A percentile compares a stretch with the other conserved stretches of the same genome.
These are phyloP conservation scores for Metschnikowia rubicola DNA, from an alignment of 805 yeast species.

Conservation along the genomic window DNA sequence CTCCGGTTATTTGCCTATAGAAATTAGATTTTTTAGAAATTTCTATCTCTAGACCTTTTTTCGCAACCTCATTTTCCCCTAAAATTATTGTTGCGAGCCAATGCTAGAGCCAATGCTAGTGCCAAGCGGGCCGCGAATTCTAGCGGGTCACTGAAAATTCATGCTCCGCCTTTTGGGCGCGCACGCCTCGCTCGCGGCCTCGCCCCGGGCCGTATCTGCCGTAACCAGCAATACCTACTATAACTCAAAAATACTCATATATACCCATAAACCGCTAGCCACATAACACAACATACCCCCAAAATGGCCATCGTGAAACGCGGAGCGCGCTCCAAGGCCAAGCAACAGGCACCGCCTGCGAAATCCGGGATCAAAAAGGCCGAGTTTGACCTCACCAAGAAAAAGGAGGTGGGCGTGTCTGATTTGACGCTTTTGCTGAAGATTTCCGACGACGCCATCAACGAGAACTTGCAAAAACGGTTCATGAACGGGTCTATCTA, in stretches of 20 bases:
- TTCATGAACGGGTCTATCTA: constrained; percentile 88
- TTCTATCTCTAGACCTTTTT: too few relatives aligned
- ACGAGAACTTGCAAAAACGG: constrained; percentile 84
- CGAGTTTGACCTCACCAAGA: constrained; percentile 79
- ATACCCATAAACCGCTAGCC: not conserved
- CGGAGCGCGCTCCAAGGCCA: constrained; percentile 57
- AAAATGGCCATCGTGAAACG: constrained; percentile 75
- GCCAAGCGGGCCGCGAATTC: too few relatives aligned
- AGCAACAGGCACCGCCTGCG: constrained; percentile 54
- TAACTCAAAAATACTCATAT: not conserved
- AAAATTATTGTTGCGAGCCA: too few relatives aligned
- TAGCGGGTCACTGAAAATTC: too few relatives aligned
- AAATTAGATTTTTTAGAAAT: too few relatives aligned
- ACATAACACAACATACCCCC: not conserved
- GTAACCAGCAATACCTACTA: too few relatives aligned
- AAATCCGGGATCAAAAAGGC: constrained; percentile 74
- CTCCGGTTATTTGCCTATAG: too few relatives aligned
- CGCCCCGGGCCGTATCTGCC: not conserved
- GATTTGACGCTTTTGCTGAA: constrained; percentile 86
- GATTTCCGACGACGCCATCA: constrained; percentile 88
- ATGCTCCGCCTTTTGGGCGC: not conserved
- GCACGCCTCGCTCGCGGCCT: not conserved
- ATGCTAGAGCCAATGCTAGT: too few relatives aligned
- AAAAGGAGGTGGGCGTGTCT: constrained; percentile 97
- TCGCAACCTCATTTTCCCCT: too few relatives aligned